These are phyloP conservation scores for Calvatia gigantea DNA, from an alignment of 768 basidiomycete species.

Conservation along the genomic window DNA sequence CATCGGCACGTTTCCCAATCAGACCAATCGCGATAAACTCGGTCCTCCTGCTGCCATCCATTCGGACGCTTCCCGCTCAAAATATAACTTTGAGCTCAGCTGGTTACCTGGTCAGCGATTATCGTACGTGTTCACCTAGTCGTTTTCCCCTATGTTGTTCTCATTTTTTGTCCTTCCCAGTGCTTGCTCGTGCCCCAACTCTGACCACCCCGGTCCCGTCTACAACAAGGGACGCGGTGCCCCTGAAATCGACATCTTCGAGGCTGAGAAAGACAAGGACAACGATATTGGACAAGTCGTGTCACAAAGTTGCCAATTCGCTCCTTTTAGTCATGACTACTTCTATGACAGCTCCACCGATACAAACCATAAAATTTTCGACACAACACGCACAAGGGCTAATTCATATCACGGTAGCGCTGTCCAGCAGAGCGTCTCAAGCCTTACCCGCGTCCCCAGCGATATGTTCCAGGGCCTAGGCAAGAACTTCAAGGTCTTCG, in stretches of 20 bases:
- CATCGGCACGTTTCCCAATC: slow-evolving; percentile 75
- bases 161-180: slow-evolving; percentile 24
- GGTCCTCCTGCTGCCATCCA: slow-evolving; percentile 62
- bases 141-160: background rate
- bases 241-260: slow-evolving; percentile 82
- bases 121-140: slow-evolving; percentile 43
- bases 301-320: slow-evolving; percentile 77
- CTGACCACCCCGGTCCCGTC: slow-evolving; percentile 76
- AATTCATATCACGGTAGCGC: slow-evolving; percentile 50
- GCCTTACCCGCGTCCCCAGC: slow-evolving; percentile 42
- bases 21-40: slow-evolving; percentile 46
- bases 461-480: slow-evolving; percentile 60
- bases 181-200: slow-evolving; percentile 71
- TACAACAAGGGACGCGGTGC: slow-evolving; percentile 57
- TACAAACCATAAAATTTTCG: slow-evolving; percentile 30
- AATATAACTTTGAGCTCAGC: slow-evolving; percentile 61
- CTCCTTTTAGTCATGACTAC: slow-evolving; percentile 47
- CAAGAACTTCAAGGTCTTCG: slow-evolving; percentile 26
- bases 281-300: slow-evolving; percentile 45
- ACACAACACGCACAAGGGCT: slow-evolving; percentile 27
- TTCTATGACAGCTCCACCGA: slow-evolving; percentile 28
- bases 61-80: slow-evolving; percentile 40
- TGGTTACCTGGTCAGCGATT: slow-evolving; percentile 78
- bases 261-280: slow-evolving; percentile 66
- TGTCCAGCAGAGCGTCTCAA: slow-evolving; percentile 55